Conservation (phyloP, 169 alveolate genomes). For the Plasmodium gonderi region DNA sequence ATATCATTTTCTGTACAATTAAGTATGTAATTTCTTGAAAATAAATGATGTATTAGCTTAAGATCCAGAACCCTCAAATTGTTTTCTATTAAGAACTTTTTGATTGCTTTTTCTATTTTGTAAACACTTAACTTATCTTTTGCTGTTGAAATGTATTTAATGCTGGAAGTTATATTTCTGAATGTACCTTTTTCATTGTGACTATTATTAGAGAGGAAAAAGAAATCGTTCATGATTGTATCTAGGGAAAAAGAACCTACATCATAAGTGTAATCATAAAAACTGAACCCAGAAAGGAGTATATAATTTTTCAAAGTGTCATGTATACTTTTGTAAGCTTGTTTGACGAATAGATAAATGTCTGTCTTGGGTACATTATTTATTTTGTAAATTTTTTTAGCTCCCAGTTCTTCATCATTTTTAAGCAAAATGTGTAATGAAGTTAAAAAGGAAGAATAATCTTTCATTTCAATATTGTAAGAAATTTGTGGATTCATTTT, state of each 20-base stretch:
- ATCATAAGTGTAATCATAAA: conserved; percentile 24
- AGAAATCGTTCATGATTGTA: conserved; percentile 23
- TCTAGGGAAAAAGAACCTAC: conserved; percentile 21
- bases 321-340: conserved; percentile 24
- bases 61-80: conserved; percentile 15
- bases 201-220: conserved; percentile 1
- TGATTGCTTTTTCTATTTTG: conserved; percentile 22
- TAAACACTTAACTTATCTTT: conserved; percentile 24
- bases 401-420: background rate
- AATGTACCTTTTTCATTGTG: conserved; percentile 4
- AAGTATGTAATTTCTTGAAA: conserved; percentile 13
- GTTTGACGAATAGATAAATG: conserved; percentile 17
- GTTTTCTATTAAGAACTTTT: background rate
- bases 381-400: conserved; percentile 31
- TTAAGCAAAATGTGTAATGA: conserved; percentile 37
- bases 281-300: conserved; percentile 15
- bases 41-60: conserved; percentile 12
- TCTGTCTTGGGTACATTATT: conserved; percentile 35
- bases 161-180: background rate
- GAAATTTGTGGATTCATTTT: background rate
- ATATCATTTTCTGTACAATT: conserved; percentile 41
- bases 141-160: conserved; percentile 18
- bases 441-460: conserved; percentile 15
- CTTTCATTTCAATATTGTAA: conserved; percentile 9
- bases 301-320: conserved; percentile 26